Evolutionary conservation across 768 basidiomycete genomes (phyloP), one percentile per base, ranked within the genome.

Genomic region (Rhizopogon vesiculosus): DNA sequence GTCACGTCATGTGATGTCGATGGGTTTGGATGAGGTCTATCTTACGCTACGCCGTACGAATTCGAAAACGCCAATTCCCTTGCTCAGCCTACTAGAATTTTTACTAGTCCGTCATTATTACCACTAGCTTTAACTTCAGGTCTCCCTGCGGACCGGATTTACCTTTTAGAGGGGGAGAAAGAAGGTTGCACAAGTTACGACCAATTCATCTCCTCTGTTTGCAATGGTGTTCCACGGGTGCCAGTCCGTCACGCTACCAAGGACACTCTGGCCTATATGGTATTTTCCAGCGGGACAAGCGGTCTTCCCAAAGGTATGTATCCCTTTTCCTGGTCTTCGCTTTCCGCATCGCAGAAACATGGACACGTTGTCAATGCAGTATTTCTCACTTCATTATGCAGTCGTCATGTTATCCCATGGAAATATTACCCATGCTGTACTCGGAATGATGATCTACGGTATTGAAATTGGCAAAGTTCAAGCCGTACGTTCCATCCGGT

Each of bases 231-330:
- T 2, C 72, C 78, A 4, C 59, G 68, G 5, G 61, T 76, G 1
- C 65, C 69, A 3, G 67, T 79, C 7, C 73, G 70, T 40, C 70
- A 75, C 0, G 84, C 77, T 0, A 68, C 59, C 16, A 74, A 74
- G 53, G 69, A 81, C 56, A 84, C 81, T 0, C 64, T 86, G 2
- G 85, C 83, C 1, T 87, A 87, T 63, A 72, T 87, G 6, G 72
- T 86, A 0, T 85, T 85, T 63, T 88, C 86, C 0, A 87, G 86
- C 61, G 86, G 86, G 18, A 88, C 86, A 0, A 86, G 77, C 58
- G 86, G 86, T 0, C 69, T 80, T 9, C 85, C 86, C 0, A 87
- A 88, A 78, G 84, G 84, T 81, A 10, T 8, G 62, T 54, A 16
- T 43, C 41, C 10, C n/a, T 28, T 45, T 44, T 44, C 29, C 22